A percentile compares a stretch with the other conserved stretches of the same genome.
phyloP scores from a whole-genome alignment of 2,329 filamentous ascomycete species.

The Colletotrichum orchidophilum region DNA sequence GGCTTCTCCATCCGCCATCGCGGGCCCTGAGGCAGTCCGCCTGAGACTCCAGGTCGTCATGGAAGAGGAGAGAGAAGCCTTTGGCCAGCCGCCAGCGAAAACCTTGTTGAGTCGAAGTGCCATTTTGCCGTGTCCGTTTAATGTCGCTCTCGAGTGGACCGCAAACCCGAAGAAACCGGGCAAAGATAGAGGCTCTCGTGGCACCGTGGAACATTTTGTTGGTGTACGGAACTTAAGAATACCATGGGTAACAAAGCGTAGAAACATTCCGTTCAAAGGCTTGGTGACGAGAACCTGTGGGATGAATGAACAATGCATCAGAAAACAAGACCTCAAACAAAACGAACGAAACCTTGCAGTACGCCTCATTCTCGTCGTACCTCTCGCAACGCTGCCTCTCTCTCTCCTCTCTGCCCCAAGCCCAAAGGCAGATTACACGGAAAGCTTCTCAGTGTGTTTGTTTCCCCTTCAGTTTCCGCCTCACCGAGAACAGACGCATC shows the following conservation, averaged over 20 bases:
- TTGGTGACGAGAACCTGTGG: not conserved
- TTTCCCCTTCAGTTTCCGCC: conserved; percentile 9
- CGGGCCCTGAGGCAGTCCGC: not conserved
- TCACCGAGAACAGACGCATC: not conserved
- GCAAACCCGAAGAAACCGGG: not conserved
- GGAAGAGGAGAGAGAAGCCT: not conserved
- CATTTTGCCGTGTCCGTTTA: not conserved
- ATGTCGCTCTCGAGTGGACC: not conserved
- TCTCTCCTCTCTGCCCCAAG: not conserved
- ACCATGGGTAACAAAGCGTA: too few species aligned
- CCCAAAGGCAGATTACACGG: not conserved
- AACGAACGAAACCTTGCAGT: not conserved
- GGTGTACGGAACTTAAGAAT: not conserved
- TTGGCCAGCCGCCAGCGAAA: not conserved
- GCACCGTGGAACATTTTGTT: not conserved
- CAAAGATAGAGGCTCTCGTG: not conserved
- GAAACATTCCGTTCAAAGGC: not conserved
- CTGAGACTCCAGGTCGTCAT: not conserved
- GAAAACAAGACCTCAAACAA: not conserved
- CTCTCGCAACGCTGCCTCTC: not conserved
- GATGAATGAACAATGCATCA: not conserved
- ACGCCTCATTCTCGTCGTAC: not conserved
- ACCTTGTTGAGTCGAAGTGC: not conserved
- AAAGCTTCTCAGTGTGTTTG: not conserved
- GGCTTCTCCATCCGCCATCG: not conserved